phyloP scores from a whole-genome alignment of 495 filamentous ascomycete species.

The Antarctomyces pellizariae region DNA sequence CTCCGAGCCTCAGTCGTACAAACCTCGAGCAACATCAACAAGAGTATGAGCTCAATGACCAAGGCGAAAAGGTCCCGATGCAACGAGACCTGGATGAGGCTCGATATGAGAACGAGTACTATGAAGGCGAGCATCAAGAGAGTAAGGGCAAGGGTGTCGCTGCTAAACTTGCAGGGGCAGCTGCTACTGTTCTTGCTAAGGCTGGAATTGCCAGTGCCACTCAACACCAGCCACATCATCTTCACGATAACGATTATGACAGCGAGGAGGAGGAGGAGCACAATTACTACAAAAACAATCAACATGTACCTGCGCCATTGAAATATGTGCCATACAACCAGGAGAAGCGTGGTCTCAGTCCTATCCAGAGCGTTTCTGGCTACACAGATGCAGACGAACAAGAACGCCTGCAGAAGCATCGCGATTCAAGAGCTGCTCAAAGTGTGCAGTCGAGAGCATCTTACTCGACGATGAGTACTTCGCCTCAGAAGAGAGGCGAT shows the following conservation, averaged over 20 bases:
- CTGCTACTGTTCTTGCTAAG: conserved; percentile 20
- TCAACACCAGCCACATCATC: conserved; percentile 17
- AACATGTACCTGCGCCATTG: conserved; percentile 28
- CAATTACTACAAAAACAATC: conserved; percentile 22
- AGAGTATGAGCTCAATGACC: conserved; percentile 23
- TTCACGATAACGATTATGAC: conserved; percentile 19
- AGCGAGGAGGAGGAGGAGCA: conserved; percentile 18
- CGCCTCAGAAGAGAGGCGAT: conserved; percentile 8
- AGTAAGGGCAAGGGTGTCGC: conserved; percentile 2
- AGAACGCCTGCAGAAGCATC: conserved; percentile 22
- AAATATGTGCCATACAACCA: conserved; percentile 32
- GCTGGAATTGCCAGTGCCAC: conserved; percentile 22
- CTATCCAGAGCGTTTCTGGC: conserved; percentile 73
- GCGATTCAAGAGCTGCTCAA: conserved; percentile 23
- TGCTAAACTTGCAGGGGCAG: conserved; percentile 11
- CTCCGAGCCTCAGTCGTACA: background rate
- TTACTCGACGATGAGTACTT: conserved; percentile 16
- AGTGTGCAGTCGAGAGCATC: conserved; percentile 24
- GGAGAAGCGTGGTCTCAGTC: conserved; percentile 45
- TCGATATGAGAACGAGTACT: conserved; percentile 21
- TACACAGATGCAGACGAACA: conserved; percentile 27
- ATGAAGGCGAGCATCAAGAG: conserved; percentile 14
- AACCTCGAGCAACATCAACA: too few species aligned
- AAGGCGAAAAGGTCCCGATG: conserved; percentile 17
- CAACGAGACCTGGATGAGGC: conserved; percentile 13